phyloP scores from a whole-genome alignment of 768 basidiomycete genomes.

The Tremella mesenterica region DNA sequence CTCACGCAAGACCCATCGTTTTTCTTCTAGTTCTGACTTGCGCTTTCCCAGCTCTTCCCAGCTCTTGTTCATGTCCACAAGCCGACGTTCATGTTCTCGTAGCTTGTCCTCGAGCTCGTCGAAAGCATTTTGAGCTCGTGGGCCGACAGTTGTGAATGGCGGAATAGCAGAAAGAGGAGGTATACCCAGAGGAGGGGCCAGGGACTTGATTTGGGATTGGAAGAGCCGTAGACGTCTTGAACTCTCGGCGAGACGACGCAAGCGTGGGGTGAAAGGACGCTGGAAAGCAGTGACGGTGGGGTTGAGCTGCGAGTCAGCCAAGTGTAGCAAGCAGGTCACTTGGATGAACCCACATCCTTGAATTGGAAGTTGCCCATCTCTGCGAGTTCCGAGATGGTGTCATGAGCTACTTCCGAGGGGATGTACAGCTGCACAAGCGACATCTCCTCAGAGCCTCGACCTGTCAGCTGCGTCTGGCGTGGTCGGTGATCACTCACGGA shows the following conservation, averaged over 20 bases:
- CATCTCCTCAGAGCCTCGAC: constrained; percentile 88
- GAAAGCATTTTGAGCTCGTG: constrained; percentile 82
- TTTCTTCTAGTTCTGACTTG: constrained; percentile 79
- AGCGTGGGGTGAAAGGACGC: constrained; percentile 93
- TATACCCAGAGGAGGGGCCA: constrained; percentile 70
- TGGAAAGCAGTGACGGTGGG: constrained; percentile 94
- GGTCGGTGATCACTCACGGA: constrained; percentile 55
- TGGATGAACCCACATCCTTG: constrained; percentile 72
- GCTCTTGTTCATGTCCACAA: constrained; percentile 83
- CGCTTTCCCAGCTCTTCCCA: constrained; percentile 82
- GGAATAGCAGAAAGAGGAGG: constrained; percentile 79
- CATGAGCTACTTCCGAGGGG: constrained; percentile 93
- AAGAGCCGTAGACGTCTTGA: constrained; percentile 90
- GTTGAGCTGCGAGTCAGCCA: constrained; percentile 60
- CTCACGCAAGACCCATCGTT: constrained; percentile 84
- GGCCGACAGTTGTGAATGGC: constrained; percentile 79
- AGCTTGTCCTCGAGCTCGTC: constrained; percentile 87
- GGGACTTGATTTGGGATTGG: constrained; percentile 69
- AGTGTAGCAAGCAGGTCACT: neutral
- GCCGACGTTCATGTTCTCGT: constrained; percentile 71
- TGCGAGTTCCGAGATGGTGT: constrained; percentile 88
- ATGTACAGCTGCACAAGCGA: constrained; percentile 95
- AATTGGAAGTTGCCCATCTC: constrained; percentile 94
- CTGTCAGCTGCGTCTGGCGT: neutral
- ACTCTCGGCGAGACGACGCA: constrained; percentile 92